These are phyloP conservation scores for Garcia nutans DNA, from an alignment of 345 rosid species.

Conservation along the genomic window DNA sequence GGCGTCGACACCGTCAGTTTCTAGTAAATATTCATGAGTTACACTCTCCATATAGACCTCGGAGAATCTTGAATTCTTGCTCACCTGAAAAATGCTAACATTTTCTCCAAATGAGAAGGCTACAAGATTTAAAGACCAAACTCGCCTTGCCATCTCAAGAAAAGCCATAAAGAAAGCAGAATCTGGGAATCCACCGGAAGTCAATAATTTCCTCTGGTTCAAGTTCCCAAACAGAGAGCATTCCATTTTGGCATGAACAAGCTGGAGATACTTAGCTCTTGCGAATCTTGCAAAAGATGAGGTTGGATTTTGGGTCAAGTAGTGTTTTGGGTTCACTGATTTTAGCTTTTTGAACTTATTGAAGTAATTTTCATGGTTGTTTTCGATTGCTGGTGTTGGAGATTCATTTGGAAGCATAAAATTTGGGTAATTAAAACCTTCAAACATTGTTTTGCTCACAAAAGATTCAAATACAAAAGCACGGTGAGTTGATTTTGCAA, in stretches of 20 bases:
- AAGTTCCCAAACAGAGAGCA: constrained; percentile 83
- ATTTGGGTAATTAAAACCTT: constrained; percentile 52
- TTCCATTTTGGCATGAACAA: constrained; percentile 96
- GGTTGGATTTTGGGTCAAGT: constrained; percentile 49
- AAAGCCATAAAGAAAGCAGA: constrained; percentile 66
- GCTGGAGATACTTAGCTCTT: constrained; percentile 58
- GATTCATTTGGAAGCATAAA: constrained; percentile 31
- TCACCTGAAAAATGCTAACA: constrained; percentile 65
- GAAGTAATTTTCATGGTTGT: constrained; percentile 33
- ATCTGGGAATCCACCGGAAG: constrained; percentile 69
- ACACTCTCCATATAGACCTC: constrained; percentile 90
- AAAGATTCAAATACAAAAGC: constrained; percentile 72
- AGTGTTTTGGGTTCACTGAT: constrained; percentile 42
- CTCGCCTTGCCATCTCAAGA: constrained; percentile 72
- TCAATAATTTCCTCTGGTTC: constrained; percentile 77
- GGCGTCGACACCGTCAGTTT: constrained; percentile 25
- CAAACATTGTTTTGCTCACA: constrained; percentile 62
- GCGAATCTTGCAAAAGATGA: constrained; percentile 55
- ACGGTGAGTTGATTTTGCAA: constrained; percentile 50
- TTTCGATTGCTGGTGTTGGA: not conserved
- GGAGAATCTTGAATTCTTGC: constrained; percentile 66
- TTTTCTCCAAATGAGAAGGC: constrained; percentile 58
- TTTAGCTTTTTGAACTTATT: constrained; percentile 49
- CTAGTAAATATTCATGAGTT: constrained; percentile 48
- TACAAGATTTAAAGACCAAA: constrained; percentile 73